Conservation (phyloP, 306 rosid species). For the Ormosia emarginata region DNA sequence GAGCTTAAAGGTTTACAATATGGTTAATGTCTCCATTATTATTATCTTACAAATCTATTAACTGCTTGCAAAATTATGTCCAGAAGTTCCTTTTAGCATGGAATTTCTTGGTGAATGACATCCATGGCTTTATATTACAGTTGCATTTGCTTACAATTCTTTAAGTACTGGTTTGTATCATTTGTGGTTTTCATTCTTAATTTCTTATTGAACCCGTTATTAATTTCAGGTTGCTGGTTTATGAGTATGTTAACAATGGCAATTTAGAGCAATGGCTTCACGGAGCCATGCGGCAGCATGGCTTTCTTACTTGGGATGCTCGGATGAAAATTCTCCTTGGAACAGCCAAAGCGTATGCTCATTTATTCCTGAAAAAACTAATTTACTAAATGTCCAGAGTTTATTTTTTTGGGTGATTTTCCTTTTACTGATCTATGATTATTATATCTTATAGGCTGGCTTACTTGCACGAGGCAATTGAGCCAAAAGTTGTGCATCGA, state of each 20-base stretch:
- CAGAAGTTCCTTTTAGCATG: neutral
- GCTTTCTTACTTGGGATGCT: conserved; percentile 92
- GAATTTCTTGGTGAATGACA: neutral
- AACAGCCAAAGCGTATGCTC: conserved; percentile 81
- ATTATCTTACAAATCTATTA: neutral
- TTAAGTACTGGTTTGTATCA: neutral
- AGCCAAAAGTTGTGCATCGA: conserved; percentile 94
- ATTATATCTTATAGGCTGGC: conserved; percentile 61
- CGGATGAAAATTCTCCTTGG: conserved; percentile 85
- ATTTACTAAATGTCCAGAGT: neutral
- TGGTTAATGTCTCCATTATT: neutral
- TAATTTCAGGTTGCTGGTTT: conserved; percentile 71
- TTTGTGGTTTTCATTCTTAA: neutral
- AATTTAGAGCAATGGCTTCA: conserved; percentile 93
- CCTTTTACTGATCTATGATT: conserved; percentile 4
- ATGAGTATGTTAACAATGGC: conserved; percentile 88
- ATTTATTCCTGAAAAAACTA: neutral
- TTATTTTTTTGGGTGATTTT: neutral
- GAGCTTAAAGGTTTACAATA: neutral
- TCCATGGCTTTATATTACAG: too few relatives aligned
- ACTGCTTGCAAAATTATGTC: neutral
- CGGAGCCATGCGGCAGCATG: conserved; percentile 79
- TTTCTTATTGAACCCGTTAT: neutral
- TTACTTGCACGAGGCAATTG: conserved; percentile 95
- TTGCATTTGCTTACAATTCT: neutral